Conservation (phyloP, 2,329 filamentous ascomycete species). For the Fusarium sp. region DNA sequence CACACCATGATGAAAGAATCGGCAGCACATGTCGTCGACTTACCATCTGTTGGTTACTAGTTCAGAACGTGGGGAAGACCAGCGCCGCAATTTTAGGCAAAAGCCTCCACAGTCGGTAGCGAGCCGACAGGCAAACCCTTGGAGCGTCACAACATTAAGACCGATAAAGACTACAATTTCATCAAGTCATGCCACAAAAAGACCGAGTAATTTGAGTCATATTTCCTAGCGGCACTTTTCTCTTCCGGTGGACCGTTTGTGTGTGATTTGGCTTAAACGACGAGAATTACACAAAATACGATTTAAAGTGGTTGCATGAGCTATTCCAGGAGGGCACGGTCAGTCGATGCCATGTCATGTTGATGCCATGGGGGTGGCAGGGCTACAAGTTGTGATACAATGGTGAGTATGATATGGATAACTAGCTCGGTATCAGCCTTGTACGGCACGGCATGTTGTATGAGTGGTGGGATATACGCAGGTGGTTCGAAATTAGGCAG, state of each 20-base stretch:
- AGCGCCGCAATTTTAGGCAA: slow-evolving; percentile 43
- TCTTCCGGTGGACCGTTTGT: not conserved
- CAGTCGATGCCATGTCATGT: slow-evolving; percentile 8
- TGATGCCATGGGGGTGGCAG: slow-evolving; percentile 23
- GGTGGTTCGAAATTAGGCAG: slow-evolving; percentile 42
- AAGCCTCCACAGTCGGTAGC: slow-evolving; percentile 38
- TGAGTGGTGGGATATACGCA: slow-evolving; percentile 22
- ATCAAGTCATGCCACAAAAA: slow-evolving; percentile 14
- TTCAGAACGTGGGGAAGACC: slow-evolving; percentile 20
- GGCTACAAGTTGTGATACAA: slow-evolving; percentile 3
- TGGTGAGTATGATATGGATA: not conserved
- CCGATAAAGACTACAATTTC: slow-evolving; percentile 7
- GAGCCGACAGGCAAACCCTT: slow-evolving; percentile 22
- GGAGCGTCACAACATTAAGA: slow-evolving; percentile 17
- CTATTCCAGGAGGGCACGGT: slow-evolving; percentile 20
- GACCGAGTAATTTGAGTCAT: slow-evolving; percentile 26
- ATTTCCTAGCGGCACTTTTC: slow-evolving; percentile 20
- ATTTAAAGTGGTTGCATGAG: slow-evolving; percentile 40
- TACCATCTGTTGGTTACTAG: slow-evolving; percentile 20
- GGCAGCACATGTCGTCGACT: not conserved
- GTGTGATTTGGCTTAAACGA: not conserved
- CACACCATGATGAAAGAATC: slow-evolving; percentile 7
- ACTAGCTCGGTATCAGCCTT: slow-evolving; percentile 29
- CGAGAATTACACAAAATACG: slow-evolving; percentile 11
- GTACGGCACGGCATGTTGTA: slow-evolving; percentile 30